A percentile compares a stretch with the other conserved stretches of the same genome.
These are phyloP conservation scores for Kandelia obovata DNA, from an alignment of 345 rosid genomes.

Conservation along the genomic window DNA sequence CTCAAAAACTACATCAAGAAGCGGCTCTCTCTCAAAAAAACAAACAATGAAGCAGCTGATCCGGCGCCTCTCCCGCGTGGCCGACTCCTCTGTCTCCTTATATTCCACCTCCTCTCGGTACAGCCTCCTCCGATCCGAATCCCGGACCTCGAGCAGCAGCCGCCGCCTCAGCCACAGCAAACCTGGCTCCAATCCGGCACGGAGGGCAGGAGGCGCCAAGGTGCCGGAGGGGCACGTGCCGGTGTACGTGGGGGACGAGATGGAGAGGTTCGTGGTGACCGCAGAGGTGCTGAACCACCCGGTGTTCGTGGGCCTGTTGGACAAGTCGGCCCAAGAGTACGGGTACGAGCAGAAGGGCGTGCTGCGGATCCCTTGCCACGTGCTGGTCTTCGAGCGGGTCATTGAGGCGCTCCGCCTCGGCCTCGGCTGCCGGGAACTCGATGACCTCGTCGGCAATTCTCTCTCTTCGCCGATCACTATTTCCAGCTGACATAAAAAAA, in stretches of 20 bases:
- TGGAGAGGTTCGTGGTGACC: conserved; percentile 81
- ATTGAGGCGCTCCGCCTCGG: conserved; percentile 84
- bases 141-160: conserved; percentile 11
- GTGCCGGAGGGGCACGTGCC: conserved; percentile 89
- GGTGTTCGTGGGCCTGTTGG: conserved; percentile 60
- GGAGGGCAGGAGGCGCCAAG: conserved; percentile 24
- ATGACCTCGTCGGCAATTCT: conserved; percentile 28
- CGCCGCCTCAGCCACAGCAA: conserved; percentile 18
- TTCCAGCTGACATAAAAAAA: background rate
- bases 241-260: conserved; percentile 89
- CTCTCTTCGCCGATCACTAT: background rate
- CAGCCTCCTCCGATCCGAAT: conserved; percentile 62
- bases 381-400: conserved; percentile 63
- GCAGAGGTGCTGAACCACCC: conserved; percentile 93
- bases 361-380: conserved; percentile 86
- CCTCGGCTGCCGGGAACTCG: conserved; percentile 46
- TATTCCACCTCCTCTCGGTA: conserved; percentile 38
- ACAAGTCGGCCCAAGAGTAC: conserved; percentile 85
- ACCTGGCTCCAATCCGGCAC: conserved; percentile 5
- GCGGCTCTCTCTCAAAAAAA: background rate
- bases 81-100: conserved; percentile 43
- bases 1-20: too few relatives aligned
- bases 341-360: conserved; percentile 96
- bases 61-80: conserved; percentile 84
- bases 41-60: conserved; percentile 71